Percentiles rank a stretch among this genome's conserved stretches.
These are phyloP conservation scores for Kuraishia capsulata DNA, from an alignment of 805 yeast species.

Conservation along the genomic window DNA sequence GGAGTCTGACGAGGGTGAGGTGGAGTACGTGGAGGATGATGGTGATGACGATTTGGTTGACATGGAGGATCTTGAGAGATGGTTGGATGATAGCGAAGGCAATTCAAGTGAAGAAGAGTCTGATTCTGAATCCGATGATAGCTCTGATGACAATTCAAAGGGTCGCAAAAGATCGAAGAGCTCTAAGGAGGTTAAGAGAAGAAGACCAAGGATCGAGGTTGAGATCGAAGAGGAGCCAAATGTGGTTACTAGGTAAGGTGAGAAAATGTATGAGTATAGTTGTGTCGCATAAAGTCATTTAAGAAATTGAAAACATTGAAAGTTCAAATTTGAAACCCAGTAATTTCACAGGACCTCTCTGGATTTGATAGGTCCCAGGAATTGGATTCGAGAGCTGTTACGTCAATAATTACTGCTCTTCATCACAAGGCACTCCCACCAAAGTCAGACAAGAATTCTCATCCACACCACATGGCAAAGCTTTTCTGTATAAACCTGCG, in stretches of 20 bases:
- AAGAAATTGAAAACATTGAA: too few species aligned
- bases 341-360: too few species aligned
- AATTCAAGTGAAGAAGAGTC: constrained; percentile 21
- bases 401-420: too few species aligned
- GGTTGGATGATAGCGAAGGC: constrained; percentile 70
- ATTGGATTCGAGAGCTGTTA: too few species aligned
- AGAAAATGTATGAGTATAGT: too few species aligned
- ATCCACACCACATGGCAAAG: too few species aligned
- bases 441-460: too few species aligned
- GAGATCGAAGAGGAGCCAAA: constrained; percentile 72
- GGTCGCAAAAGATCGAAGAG: constrained; percentile 28
- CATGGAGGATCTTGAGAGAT: constrained; percentile 84
- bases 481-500: too few species aligned
- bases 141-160: constrained; percentile 21
- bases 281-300: background rate
- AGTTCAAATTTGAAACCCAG: too few species aligned
- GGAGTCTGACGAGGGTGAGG: constrained; percentile 41
- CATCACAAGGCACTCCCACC: too few species aligned
- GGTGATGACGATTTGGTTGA: constrained; percentile 87
- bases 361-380: too few species aligned
- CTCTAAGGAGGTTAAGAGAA: constrained; percentile 30
- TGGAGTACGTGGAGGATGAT: constrained; percentile 80
- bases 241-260: too few species aligned
- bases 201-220: constrained; percentile 69
- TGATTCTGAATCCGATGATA: constrained; percentile 26